Conservation (phyloP, 257 asterid genomes). For the Capsicum chinense region DNA sequence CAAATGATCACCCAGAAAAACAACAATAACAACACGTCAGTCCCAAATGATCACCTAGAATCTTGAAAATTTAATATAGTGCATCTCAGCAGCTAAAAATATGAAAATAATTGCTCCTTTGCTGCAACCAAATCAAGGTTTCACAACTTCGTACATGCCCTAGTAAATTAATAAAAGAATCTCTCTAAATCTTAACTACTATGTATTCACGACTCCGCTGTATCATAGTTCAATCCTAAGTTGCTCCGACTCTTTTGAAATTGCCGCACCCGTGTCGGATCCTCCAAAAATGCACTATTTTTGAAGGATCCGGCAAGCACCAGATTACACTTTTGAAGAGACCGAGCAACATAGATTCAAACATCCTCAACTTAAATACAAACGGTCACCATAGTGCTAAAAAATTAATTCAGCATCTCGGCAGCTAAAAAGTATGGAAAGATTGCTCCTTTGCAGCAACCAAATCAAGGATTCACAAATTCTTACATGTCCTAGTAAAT, state of each 20-base stretch:
- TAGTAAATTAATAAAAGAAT: neutral
- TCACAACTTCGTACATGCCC: neutral
- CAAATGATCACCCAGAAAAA: conserved; percentile 6
- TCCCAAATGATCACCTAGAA: neutral
- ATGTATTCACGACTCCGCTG: neutral
- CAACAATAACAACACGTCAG: neutral
- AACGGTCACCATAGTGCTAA: neutral
- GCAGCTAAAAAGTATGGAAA: neutral
- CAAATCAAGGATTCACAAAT: neutral
- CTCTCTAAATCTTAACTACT: neutral
- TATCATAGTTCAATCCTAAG: neutral
- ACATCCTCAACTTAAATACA: neutral
- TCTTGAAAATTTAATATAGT: neutral
- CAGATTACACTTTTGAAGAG: no score
- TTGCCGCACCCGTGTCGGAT: no score
- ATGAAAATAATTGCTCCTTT: neutral
- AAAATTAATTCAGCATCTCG: neutral
- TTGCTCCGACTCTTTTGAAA: no score
- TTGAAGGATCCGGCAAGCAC: no score
- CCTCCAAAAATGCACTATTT: no score
- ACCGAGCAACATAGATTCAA: neutral
- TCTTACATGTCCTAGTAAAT: neutral
- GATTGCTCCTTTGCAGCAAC: neutral
- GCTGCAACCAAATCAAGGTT: neutral
- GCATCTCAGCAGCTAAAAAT: conserved; percentile 12